Percentiles rank a stretch among this genome's conserved stretches.
Conservation (phyloP, 345 rosid genomes). For the Populus ilicifolia region DNA sequence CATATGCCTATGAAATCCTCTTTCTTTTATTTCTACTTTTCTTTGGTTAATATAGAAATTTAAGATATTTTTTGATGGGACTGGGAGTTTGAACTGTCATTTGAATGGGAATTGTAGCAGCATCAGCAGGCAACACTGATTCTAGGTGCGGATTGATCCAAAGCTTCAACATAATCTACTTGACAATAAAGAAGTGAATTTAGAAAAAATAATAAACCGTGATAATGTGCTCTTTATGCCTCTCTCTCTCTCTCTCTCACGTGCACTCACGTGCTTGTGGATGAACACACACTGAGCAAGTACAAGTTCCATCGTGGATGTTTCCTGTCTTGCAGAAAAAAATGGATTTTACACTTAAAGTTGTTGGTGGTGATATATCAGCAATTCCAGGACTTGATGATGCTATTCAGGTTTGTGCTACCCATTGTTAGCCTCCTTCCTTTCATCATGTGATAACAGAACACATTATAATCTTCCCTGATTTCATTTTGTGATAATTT, state of each 20-base stretch:
- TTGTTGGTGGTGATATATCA: conserved; percentile 90
- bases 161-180: background rate
- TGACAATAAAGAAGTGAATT: background rate
- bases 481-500: background rate
- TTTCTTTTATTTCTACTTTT: background rate
- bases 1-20: background rate
- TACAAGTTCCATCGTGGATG: background rate
- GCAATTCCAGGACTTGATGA: conserved; percentile 79
- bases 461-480: background rate
- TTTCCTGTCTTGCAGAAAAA: conserved; percentile 69
- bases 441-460: background rate
- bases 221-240: too few relatives aligned
- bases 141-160: background rate
- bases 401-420: conserved; percentile 80
- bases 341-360: conserved; percentile 83
- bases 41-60: background rate
- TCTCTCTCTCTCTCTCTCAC: background rate
- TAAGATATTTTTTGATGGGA: background rate
- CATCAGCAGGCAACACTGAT: background rate
- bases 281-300: background rate
- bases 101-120: background rate
- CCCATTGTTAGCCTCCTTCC: background rate
- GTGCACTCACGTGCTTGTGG: background rate
- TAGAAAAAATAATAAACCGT: background rate
- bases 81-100: background rate